A percentile compares a stretch with the other conserved stretches of the same genome.
These are phyloP conservation scores for Cryptosporidium sp. DNA, from an alignment of 169 alveolate species.

Conservation along the genomic window DNA sequence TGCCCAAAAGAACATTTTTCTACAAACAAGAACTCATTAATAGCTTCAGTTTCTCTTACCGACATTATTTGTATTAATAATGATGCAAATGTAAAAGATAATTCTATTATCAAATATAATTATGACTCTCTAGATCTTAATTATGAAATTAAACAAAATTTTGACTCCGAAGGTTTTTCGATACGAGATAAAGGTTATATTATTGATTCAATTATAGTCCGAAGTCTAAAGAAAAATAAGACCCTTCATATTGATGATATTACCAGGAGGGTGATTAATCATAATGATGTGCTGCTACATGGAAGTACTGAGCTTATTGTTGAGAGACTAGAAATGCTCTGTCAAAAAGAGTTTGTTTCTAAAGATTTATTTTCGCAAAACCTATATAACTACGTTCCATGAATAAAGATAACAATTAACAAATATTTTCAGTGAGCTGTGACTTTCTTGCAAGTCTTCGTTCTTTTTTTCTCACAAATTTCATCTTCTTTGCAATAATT, in stretches of 20 bases:
- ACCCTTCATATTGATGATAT: slow-evolving; percentile 62
- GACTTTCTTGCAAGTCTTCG: slow-evolving; percentile 21
- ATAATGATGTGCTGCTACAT: background rate
- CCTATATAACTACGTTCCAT: slow-evolving; percentile 55
- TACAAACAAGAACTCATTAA: background rate
- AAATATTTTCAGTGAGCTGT: background rate
- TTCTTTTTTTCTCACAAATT: slow-evolving; percentile 37
- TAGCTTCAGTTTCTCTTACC: background rate
- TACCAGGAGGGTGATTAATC: slow-evolving; percentile 6
- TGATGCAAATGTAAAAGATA: background rate
- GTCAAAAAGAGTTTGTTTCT: slow-evolving; percentile 57
- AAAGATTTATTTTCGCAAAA: slow-evolving; percentile 30
- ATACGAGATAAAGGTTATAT: slow-evolving; percentile 32
- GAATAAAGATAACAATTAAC: background rate
- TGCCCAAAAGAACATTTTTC: background rate
- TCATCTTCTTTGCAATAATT: slow-evolving; percentile 3
- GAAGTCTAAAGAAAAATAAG: slow-evolving; percentile 42
- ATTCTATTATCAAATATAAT: background rate
- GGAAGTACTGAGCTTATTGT: slow-evolving; percentile 23
- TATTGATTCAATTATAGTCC: slow-evolving; percentile 47
- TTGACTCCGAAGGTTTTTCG: background rate
- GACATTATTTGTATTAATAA: slow-evolving; percentile 27
- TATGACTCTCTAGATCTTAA: background rate
- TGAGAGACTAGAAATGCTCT: slow-evolving; percentile 22
- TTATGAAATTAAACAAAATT: background rate